A percentile compares a stretch with the other conserved stretches of the same genome.
These are phyloP conservation scores for Aureobasidium lini DNA, from an alignment of 2,329 filamentous ascomycete genomes.

Conservation along the genomic window DNA sequence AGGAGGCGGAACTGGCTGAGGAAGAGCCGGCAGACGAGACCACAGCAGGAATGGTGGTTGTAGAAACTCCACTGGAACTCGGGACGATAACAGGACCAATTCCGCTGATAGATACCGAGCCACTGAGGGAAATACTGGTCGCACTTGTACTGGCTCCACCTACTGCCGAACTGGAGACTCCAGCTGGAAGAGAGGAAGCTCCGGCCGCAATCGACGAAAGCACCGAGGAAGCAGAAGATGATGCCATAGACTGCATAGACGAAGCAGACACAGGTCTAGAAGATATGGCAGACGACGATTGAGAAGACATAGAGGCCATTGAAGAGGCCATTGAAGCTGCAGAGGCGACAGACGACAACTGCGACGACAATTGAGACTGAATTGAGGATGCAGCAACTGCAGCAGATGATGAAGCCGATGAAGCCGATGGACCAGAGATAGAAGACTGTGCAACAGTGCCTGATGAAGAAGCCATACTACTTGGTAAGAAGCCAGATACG, in stretches of 20 bases:
- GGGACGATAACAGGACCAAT: constrained; percentile 6
- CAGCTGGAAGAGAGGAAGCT: not conserved
- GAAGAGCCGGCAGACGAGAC: not conserved
- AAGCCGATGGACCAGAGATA: not conserved
- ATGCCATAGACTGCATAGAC: not conserved
- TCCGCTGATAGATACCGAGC: not conserved
- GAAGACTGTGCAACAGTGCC: not conserved
- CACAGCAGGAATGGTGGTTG: not conserved
- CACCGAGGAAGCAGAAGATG: not conserved
- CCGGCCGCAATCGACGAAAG: not conserved
- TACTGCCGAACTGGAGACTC: not conserved
- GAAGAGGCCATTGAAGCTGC: not conserved
- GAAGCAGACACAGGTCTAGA: not conserved
- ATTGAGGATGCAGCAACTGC: not conserved
- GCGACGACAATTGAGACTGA: not conserved
- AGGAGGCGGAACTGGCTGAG: not conserved
- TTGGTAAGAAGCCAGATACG: not conserved
- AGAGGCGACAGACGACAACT: not conserved
- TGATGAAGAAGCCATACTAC: not conserved
- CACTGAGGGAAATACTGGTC: not conserved
- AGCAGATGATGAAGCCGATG: not conserved
- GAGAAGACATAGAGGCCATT: not conserved
- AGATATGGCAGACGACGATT: not conserved
- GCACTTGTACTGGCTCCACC: not conserved
- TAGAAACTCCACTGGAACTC: not conserved